phyloP scores from a whole-genome alignment of 1,284 basidiomycete species.

The Amylostereum chailletii region DNA sequence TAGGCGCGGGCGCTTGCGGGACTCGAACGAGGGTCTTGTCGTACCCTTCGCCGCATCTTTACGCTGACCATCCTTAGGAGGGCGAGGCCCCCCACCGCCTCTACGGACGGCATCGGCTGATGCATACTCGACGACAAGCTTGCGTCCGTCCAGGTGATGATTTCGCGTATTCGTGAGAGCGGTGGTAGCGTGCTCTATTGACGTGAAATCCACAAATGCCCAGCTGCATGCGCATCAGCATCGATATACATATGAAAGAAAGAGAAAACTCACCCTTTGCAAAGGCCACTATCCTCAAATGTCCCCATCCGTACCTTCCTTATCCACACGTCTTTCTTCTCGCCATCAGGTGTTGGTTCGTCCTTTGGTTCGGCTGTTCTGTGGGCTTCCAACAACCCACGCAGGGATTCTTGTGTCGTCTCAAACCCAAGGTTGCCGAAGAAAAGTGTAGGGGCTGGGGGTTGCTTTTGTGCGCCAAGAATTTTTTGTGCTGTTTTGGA shows the following conservation, averaged over 20 bases:
- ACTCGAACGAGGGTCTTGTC: neutral
- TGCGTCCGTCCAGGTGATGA: constrained; percentile 75
- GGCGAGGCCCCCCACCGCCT: constrained; percentile 36
- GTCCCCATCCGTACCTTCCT: constrained; percentile 89
- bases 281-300: constrained; percentile 90
- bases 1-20: constrained; percentile 12
- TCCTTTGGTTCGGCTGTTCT: constrained; percentile 23
- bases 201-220: constrained; percentile 91
- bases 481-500: constrained; percentile 82
- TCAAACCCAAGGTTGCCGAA: constrained; percentile 86
- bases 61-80: constrained; percentile 13
- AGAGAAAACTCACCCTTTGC: constrained; percentile 74
- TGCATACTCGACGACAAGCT: constrained; percentile 85
- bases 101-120: constrained; percentile 78
- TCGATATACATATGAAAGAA: constrained; percentile 1
- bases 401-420: constrained; percentile 72
- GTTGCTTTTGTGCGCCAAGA: constrained; percentile 73
- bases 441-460: constrained; percentile 79
- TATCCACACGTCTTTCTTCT: constrained; percentile 54
- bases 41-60: constrained; percentile 5
- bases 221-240: constrained; percentile 45
- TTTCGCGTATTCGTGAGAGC: constrained; percentile 82
- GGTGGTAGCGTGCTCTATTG: constrained; percentile 70
- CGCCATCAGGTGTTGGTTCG: constrained; percentile 20
- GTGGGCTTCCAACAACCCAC: constrained; percentile 65